Base-by-base conservation (phyloP, 2,329 filamentous ascomycete genomes). In the Rhynchosporium graminicola region DNA sequence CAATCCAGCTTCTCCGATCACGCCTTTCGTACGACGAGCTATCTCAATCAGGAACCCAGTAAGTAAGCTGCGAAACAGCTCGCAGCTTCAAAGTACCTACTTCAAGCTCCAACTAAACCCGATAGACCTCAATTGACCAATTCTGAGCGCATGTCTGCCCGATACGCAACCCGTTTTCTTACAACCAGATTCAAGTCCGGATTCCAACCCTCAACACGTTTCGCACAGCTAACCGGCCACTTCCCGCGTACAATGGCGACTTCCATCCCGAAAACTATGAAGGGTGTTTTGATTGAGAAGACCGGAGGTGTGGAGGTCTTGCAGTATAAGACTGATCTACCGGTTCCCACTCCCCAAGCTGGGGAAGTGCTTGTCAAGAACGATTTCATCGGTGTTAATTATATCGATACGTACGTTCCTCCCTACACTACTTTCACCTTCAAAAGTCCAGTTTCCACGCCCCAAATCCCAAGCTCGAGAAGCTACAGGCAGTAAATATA, bases 341-440 rank as follows among this genome's bases (percentile, higher is more conserved):
- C 89, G 5, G 84, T 96, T 1, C 91, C 92, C 0, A 78, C 81
- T 56, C 84, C 83, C 2, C 79, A 84, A 42, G 84, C 87, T n/a
- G 87, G 86, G 63, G 82, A 96, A 68, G 77, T 97, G 28, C 83
- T 97, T 3, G 84, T 97, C 63, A 89, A 88, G 77, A 96, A 96
- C 76, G 85, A 88, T 67, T 90, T 84, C 74, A 82, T 89, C 55
- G 93, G 92, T 63, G 80, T 97, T 65, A 97, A 97, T 78, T 97
- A 84, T 78, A 96, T 97, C 72, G 93, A 97, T 77, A 96, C 80
- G 82, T 87, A 75, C 70, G 77, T 68, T 58, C 46, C 59, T 57
- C 56, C 26, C 48, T 52, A 51, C 43, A 20, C 33, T 3, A 40
- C 57, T 54, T 43, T 29, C 46, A 33, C 36, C 12, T 12, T 38